These are phyloP conservation scores for Lolium perenne DNA, from an alignment of 176 grass and related monocot species.

Conservation along the genomic window DNA sequence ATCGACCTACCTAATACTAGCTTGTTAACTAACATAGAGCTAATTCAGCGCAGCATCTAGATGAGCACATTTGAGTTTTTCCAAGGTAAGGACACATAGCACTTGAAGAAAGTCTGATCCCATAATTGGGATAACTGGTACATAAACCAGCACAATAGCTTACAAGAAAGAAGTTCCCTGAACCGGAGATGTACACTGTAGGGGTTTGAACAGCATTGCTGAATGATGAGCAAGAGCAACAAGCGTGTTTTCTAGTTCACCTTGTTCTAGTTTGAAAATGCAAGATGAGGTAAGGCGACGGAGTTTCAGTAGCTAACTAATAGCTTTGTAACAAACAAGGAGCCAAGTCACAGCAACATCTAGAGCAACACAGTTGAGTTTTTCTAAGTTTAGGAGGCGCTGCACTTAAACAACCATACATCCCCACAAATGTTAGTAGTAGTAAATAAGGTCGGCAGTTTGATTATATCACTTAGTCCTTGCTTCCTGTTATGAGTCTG, in stretches of 20 bases:
- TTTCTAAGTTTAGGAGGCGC: too few relatives aligned
- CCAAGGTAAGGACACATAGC: slow-evolving; percentile 9
- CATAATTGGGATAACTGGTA: neutral
- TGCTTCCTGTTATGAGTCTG: neutral
- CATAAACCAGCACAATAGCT: slow-evolving; percentile 17
- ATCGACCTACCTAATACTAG: neutral
- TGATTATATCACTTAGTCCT: neutral
- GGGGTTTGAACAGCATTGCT: slow-evolving; percentile 1
- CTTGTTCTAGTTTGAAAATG: too few relatives aligned
- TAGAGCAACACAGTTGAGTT: too few relatives aligned
- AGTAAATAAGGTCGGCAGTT: neutral
- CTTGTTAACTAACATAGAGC: slow-evolving; percentile 4
- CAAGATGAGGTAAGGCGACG: too few relatives aligned
- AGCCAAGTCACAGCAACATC: too few relatives aligned
- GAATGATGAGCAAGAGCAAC: neutral
- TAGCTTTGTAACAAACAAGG: too few relatives aligned
- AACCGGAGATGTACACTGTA: slow-evolving; percentile 2
- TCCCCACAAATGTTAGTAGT: too few relatives aligned
- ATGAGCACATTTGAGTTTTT: neutral
- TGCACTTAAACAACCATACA: too few relatives aligned
- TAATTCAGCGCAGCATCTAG: neutral
- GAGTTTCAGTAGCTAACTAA: neutral
- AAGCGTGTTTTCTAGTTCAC: neutral
- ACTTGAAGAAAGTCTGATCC: neutral
- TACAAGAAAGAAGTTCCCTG: slow-evolving; percentile 1